phyloP scores from a whole-genome alignment of 192 early-diverging fungal species.

The Coemansia sp. region DNA sequence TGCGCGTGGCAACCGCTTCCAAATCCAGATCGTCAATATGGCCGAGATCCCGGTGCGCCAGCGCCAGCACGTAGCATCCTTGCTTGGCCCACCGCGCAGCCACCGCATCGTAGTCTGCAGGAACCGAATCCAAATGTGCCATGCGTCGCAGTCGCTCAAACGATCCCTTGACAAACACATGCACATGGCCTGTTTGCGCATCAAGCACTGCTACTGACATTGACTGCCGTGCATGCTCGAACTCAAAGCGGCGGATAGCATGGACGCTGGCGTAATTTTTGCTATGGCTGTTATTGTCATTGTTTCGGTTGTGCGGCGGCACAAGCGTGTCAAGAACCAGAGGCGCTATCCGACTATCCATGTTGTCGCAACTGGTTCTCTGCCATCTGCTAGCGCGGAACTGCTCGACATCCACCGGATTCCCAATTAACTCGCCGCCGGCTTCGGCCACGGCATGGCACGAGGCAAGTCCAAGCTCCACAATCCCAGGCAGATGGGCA shows the following conservation, averaged over 20 bases:
- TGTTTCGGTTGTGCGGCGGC: constrained; percentile 20
- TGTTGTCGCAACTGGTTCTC: constrained; percentile 7
- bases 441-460: constrained; percentile 69
- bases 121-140: constrained; percentile 47
- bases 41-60: constrained; percentile 67
- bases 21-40: constrained; percentile 35
- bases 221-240: constrained; percentile 72
- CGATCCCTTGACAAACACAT: constrained; percentile 78
- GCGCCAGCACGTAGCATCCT: constrained; percentile 80
- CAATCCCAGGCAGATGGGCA: constrained; percentile 21
- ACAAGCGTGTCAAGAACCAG: constrained; percentile 57
- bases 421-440: constrained; percentile 63
- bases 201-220: constrained; percentile 73
- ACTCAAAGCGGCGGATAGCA: constrained; percentile 72
- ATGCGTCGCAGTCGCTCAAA: constrained; percentile 70
- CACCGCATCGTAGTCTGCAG: constrained; percentile 59
- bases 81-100: constrained; percentile 63
- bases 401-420: constrained; percentile 78
- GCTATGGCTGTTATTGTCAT: constrained; percentile 16
- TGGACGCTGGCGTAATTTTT: constrained; percentile 27
- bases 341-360: background rate
- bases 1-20: constrained; percentile 23
- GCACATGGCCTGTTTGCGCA: constrained; percentile 50
- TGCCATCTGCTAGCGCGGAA: constrained; percentile 65
- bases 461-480: constrained; percentile 55